Conservation (phyloP, 192 early-diverging fungal genomes). For the Backusella mclennaniae region DNA sequence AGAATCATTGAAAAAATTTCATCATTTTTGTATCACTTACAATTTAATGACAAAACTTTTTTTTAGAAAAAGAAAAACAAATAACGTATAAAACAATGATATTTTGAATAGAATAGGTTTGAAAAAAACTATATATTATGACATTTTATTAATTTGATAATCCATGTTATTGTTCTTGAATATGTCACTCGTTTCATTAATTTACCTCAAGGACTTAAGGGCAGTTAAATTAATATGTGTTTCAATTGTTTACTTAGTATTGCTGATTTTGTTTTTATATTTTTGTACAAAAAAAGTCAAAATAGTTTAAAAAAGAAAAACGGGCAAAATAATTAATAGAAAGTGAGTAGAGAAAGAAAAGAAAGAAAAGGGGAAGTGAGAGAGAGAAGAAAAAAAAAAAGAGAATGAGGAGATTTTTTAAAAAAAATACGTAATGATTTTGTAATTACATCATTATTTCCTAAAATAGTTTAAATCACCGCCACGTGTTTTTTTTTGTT, state of each 20-base stretch:
- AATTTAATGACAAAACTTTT: neutral
- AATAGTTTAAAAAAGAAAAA: neutral
- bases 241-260: neutral
- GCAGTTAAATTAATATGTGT: neutral
- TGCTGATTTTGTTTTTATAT: neutral
- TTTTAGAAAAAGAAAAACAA: neutral
- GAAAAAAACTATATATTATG: neutral
- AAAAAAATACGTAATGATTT: conserved; percentile 9
- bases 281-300: neutral
- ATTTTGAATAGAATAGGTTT: neutral
- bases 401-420: neutral
- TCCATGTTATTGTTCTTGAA: neutral
- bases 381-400: neutral
- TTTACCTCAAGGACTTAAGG: neutral
- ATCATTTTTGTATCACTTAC: neutral
- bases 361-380: neutral
- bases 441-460: neutral
- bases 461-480: neutral
- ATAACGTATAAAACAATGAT: neutral
- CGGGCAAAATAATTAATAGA: neutral
- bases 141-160: neutral
- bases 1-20: neutral
- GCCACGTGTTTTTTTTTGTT: neutral
- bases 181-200: neutral
- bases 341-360: neutral